Base-by-base conservation (phyloP, 169 alveolate species). In the Plasmodium sp. region DNA sequence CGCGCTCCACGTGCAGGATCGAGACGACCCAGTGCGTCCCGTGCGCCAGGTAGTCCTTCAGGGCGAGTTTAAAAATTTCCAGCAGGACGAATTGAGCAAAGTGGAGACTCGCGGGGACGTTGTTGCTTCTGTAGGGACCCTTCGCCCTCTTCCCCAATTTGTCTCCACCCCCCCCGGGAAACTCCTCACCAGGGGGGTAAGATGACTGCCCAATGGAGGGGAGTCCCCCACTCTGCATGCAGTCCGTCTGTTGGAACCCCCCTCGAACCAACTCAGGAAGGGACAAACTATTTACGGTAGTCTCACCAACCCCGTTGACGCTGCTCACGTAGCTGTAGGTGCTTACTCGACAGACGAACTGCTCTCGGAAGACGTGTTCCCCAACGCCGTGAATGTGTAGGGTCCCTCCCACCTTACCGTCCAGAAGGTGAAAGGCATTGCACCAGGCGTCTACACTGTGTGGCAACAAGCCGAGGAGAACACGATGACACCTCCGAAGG, bases 381-480 rank as follows among this genome's bases (percentile, higher is more conserved):
- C 91, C 94, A 22, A 74, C 34, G 12, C 94, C 94, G 36, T 96
- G 98, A 7, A 96, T 95, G 67, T 96, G 98, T 39, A 96, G 74
- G 16, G 86, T 56, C 9, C 98, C 97, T 18, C 98, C 97, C 9
- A 41, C 43, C 18, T 39, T 74, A 62, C 43, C 84, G 91, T 95
- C 85, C 36, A 96, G 58, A 39, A 96, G 43, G 12, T 81, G 22
- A 45, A 96, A 90, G 0, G 98, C 97, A n/a, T 97, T 92, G 0
- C 43, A 54, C 98, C 98, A 96, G 51, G 97, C 97, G 1, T 62
- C 56, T 56, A 74, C 71, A 41, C 97, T 94, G 31, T 94, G 48
- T 14, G 98, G 98, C 36, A 96, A 34, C 22, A 96, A 92, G 3
- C 98, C 98, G 34, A 96, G 91, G 2, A 93, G 22, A 18, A 96